These are phyloP conservation scores for Annulohypoxylon maeteangense DNA, from an alignment of 495 filamentous ascomycete genomes.

Conservation along the genomic window DNA sequence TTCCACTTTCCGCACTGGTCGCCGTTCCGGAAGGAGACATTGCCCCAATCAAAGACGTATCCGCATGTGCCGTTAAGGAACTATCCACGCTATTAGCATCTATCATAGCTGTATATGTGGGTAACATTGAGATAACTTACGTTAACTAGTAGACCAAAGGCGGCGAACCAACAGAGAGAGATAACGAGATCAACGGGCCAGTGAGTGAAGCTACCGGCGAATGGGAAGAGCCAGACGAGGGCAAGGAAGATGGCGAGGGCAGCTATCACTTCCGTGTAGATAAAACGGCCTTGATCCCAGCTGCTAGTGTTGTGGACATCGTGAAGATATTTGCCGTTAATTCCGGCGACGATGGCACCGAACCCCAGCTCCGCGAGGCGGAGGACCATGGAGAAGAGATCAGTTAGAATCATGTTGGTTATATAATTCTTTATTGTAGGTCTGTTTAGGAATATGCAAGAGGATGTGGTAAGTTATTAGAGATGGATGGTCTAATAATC, in stretches of 20 bases:
- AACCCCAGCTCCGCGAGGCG: conserved; percentile 60
- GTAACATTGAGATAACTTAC: conserved; percentile 42
- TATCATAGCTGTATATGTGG: background rate
- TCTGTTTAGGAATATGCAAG: background rate
- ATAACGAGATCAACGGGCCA: conserved; percentile 67
- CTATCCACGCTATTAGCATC: conserved; percentile 29
- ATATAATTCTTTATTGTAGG: conserved; percentile 7
- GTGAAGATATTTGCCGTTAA: conserved; percentile 59
- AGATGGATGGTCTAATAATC: conserved; percentile 1
- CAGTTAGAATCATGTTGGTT: conserved; percentile 53
- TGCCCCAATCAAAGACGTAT: conserved; percentile 86
- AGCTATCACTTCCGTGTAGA: conserved; percentile 61
- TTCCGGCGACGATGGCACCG: conserved; percentile 58
- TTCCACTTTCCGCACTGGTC: conserved; percentile 72
- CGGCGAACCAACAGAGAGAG: conserved; percentile 70
- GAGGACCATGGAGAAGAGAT: conserved; percentile 56
- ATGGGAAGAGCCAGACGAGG: conserved; percentile 61
- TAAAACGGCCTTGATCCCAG: conserved; percentile 57
- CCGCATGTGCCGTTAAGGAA: conserved; percentile 63
- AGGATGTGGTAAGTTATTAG: background rate
- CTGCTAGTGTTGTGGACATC: conserved; percentile 40
- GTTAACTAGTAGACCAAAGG: conserved; percentile 71
- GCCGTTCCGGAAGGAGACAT: conserved; percentile 80
- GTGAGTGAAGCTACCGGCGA: conserved; percentile 56
- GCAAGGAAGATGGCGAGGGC: conserved; percentile 58